These are phyloP conservation scores for Malus asiatica DNA, from an alignment of 306 rosid genomes.

Conservation along the genomic window DNA sequence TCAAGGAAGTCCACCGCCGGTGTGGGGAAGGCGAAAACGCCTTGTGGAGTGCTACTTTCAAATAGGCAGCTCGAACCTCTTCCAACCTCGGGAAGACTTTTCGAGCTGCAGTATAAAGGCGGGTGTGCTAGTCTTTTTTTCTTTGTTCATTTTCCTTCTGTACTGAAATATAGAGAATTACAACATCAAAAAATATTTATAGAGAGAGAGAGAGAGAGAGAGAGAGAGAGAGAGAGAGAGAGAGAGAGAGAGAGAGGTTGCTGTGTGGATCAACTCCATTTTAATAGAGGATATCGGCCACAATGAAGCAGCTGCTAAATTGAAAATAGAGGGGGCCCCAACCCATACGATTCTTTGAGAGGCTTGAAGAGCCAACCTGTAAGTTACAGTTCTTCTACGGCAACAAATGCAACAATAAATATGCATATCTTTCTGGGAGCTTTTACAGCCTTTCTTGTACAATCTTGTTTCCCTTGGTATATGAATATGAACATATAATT, in stretches of 20 bases:
- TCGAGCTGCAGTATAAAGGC: slow-evolving; percentile 13
- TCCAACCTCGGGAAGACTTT: slow-evolving; percentile 61
- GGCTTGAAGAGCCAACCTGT: slow-evolving; percentile 62
- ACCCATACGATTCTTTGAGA: slow-evolving; percentile 50
- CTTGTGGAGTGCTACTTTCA: slow-evolving; percentile 86
- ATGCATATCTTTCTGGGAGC: slow-evolving; percentile 31
- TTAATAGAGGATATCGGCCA: slow-evolving; percentile 56
- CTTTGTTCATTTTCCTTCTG: background rate
- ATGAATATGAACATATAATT: slow-evolving; percentile 11
- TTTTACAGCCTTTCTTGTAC: slow-evolving; percentile 30
- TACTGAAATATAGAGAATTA: slow-evolving; percentile 38
- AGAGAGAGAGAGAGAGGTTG: slow-evolving; percentile 17
- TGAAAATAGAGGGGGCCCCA: slow-evolving; percentile 21
- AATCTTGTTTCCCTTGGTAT: slow-evolving; percentile 8
- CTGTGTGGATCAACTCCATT: slow-evolving; percentile 55
- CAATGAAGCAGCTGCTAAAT: slow-evolving; percentile 37
- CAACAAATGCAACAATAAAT: slow-evolving; percentile 57
- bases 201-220: slow-evolving; percentile 8
- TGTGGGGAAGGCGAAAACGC: slow-evolving; percentile 93
- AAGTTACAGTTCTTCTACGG: slow-evolving; percentile 50
- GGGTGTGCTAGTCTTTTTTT: slow-evolving; percentile 20
- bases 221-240: slow-evolving; percentile 9
- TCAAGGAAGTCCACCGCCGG: slow-evolving; percentile 88
- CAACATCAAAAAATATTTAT: slow-evolving; percentile 21
- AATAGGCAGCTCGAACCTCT: slow-evolving; percentile 33